Percentiles rank a stretch among this genome's conserved stretches.
These are phyloP conservation scores for Iris pallida DNA, from an alignment of 116 monocot species.

Conservation along the genomic window DNA sequence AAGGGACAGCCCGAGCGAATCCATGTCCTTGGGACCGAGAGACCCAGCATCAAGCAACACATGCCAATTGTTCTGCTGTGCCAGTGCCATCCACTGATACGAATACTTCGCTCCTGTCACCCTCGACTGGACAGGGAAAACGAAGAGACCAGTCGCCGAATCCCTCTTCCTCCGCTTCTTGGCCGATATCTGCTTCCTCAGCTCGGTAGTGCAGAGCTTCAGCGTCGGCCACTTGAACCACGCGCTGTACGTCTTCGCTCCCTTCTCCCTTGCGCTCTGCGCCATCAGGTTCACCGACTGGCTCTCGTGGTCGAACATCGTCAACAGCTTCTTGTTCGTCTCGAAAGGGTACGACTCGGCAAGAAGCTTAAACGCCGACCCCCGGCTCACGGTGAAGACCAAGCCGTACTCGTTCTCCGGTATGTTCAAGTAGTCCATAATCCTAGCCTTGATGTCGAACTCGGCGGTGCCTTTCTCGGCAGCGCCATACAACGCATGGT, in stretches of 20 bases:
- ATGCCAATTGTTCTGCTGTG: constrained; percentile 89
- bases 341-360: constrained; percentile 40
- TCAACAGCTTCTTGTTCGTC: constrained; percentile 58
- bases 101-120: constrained; percentile 43
- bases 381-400: constrained; percentile 74
- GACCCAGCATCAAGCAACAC: constrained; percentile 87
- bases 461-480: constrained; percentile 62
- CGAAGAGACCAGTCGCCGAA: constrained; percentile 35
- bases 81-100: constrained; percentile 83
- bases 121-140: constrained; percentile 46
- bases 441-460: constrained; percentile 56
- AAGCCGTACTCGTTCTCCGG: constrained; percentile 79
- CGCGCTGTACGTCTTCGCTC: constrained; percentile 3
- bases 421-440: constrained; percentile 78
- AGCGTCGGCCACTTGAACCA: constrained; percentile 14
- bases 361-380: constrained; percentile 67
- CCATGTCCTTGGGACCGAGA: constrained; percentile 92
- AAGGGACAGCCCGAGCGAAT: constrained; percentile 75
- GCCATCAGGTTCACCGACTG: constrained; percentile 84
- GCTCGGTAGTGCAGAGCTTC: constrained; percentile 1
- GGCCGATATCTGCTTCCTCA: constrained; percentile 3
- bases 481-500: constrained; percentile 36
- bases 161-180: constrained; percentile 57
- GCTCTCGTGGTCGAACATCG: constrained; percentile 93
- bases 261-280: constrained; percentile 13